Conservation (phyloP, 495 filamentous ascomycete species). For the Neurospora sublineolata region DNA sequence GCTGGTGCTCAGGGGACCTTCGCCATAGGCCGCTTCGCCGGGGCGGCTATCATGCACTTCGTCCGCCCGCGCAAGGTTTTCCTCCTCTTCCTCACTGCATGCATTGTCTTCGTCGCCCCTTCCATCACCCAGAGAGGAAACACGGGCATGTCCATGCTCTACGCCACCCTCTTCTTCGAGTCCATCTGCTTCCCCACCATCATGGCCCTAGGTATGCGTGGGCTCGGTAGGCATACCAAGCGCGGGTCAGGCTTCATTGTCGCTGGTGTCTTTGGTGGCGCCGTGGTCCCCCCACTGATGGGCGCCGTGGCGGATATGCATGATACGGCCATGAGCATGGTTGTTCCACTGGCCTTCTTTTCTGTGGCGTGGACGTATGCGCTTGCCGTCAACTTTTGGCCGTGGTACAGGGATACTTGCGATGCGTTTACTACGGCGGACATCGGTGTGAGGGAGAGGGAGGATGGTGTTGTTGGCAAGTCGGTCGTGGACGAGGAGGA, state of each 20-base stretch:
- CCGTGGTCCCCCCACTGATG: conserved; percentile 51
- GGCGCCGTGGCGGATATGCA: conserved; percentile 42
- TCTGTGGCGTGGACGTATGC: conserved; percentile 29
- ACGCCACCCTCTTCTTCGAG: conserved; percentile 60
- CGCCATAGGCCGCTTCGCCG: conserved; percentile 54
- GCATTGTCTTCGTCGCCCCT: conserved; percentile 48
- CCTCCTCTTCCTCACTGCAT: conserved; percentile 32
- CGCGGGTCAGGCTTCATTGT: conserved; percentile 55
- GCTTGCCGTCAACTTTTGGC: conserved; percentile 45
- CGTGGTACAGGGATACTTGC: conserved; percentile 44
- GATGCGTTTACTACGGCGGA: conserved; percentile 47
- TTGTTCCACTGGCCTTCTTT: conserved; percentile 33
- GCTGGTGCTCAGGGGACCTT: conserved; percentile 58
- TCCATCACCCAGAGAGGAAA: conserved; percentile 41
- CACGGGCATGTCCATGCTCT: conserved; percentile 46
- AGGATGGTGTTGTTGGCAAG: conserved; percentile 11
- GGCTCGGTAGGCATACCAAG: conserved; percentile 60
- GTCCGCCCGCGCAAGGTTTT: conserved; percentile 43
- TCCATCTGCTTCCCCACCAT: conserved; percentile 61
- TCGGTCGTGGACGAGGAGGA: conserved; percentile 20
- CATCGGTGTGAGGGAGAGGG: conserved; percentile 32
- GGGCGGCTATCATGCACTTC: conserved; percentile 36
- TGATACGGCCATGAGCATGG: conserved; percentile 28
- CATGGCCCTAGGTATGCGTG: conserved; percentile 55
- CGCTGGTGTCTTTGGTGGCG: conserved; percentile 52